phyloP scores from a whole-genome alignment of 2,329 filamentous ascomycete species.

The Diaporthe destruens region DNA sequence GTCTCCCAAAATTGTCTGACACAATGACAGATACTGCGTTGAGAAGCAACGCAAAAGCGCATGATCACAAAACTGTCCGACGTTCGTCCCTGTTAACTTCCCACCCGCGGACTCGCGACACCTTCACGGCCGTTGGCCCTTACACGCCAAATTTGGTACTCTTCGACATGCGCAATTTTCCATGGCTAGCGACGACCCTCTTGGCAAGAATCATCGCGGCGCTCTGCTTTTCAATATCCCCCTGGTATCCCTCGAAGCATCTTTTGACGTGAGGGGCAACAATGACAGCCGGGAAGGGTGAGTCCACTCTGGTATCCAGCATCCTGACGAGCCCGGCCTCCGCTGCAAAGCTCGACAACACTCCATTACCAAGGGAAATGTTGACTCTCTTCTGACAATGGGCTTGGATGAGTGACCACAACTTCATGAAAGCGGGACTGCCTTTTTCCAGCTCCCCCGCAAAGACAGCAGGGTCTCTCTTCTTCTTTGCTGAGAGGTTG shows the following conservation, averaged over 20 bases:
- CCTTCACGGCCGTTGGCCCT: neutral
- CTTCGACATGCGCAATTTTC: neutral
- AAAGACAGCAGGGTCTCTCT: neutral
- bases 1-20: neutral
- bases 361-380: neutral
- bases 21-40: neutral
- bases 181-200: constrained; percentile 6
- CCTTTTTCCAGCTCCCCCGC: constrained; percentile 10
- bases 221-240: constrained; percentile 5
- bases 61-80: no score
- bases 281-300: neutral
- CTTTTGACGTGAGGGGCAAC: constrained; percentile 12
- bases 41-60: neutral
- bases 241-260: constrained; percentile 25
- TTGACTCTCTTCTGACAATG: constrained; percentile 10
- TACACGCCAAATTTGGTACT: neutral
- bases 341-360: constrained; percentile 10
- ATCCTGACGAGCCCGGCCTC: constrained; percentile 10
- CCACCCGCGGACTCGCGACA: no score
- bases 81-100: neutral
- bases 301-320: neutral
- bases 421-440: constrained; percentile 14
- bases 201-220: constrained; percentile 10
- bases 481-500: constrained; percentile 15
- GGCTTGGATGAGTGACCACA: constrained; percentile 21